These are phyloP conservation scores for Kazachstania kunashirensis DNA, from an alignment of 805 yeast genomes.

Conservation along the genomic window DNA sequence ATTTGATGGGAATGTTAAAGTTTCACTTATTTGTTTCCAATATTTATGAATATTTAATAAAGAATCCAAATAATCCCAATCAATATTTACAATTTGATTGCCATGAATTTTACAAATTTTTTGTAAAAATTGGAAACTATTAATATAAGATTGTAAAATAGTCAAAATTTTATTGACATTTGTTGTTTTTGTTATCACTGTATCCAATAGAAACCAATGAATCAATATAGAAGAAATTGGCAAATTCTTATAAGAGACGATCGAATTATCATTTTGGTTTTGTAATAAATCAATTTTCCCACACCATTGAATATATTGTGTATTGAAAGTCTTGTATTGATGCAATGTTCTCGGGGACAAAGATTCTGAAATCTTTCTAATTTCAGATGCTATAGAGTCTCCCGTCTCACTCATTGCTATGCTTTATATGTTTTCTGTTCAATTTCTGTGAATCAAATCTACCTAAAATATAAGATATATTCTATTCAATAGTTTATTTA, in stretches of 20 bases:
- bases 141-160: slow-evolving; percentile 2
- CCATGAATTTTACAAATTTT: slow-evolving; percentile 18
- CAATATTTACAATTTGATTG: slow-evolving; percentile 9
- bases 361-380: slow-evolving; percentile 17
- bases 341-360: slow-evolving; percentile 21
- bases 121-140: slow-evolving; percentile 16
- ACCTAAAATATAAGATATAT: no score
- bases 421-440: no score
- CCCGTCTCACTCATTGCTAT: background rate
- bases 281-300: slow-evolving; percentile 8
- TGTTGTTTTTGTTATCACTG: slow-evolving; percentile 5
- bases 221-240: slow-evolving; percentile 19
- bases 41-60: slow-evolving; percentile 14
- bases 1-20: background rate
- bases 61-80: slow-evolving; percentile 17
- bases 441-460: no score
- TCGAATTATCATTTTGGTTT: background rate
- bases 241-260: slow-evolving; percentile 12
- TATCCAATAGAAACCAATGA: slow-evolving; percentile 23
- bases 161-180: background rate
- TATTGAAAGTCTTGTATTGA: slow-evolving; percentile 23
- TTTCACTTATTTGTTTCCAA: slow-evolving; percentile 2
- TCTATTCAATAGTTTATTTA: no score
- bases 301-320: slow-evolving; percentile 25
- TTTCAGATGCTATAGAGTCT: no score